A percentile compares a stretch with the other conserved stretches of the same genome.
Evolutionary conservation across 2,329 filamentous ascomycete species (phyloP).

Genomic region (Pseudocercospora cruenta): DNA sequence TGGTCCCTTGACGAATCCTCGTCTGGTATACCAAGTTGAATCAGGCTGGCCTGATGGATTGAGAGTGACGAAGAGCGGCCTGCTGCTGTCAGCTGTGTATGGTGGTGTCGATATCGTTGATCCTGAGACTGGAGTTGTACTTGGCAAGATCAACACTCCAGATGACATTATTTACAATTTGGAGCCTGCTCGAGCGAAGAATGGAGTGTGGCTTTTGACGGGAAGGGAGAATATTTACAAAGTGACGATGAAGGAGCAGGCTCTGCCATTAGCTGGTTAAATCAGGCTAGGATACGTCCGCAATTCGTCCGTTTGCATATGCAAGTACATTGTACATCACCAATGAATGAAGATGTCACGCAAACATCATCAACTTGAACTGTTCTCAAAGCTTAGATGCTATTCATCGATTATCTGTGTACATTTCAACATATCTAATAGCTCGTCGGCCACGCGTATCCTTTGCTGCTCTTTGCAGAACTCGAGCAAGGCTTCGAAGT

Average conservation of each 20-base stretch:
- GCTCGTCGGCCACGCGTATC: background rate
- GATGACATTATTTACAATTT: slow-evolving; percentile 32
- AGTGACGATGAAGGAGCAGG: slow-evolving; percentile 24
- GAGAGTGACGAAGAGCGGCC: slow-evolving; percentile 22
- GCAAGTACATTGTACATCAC: background rate
- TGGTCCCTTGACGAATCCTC: slow-evolving; percentile 34
- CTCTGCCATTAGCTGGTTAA: background rate
- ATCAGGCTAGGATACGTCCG: background rate
- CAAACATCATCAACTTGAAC: background rate
- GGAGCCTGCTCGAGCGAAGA: slow-evolving; percentile 21
- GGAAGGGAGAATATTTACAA: slow-evolving; percentile 30
- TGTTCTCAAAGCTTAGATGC: background rate
- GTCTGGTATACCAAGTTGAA: slow-evolving; percentile 43
- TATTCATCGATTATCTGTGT: background rate
- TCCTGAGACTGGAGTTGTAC: slow-evolving; percentile 39
- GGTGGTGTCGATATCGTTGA: slow-evolving; percentile 29
- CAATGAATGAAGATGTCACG: no score
- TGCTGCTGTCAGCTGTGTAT: slow-evolving; percentile 25
- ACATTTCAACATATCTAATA: background rate
- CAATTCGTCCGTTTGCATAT: background rate
- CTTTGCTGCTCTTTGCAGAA: background rate
- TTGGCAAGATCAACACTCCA: slow-evolving; percentile 57
- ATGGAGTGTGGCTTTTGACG: slow-evolving; percentile 29
- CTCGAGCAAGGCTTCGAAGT: background rate
- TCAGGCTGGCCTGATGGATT: slow-evolving; percentile 37